A percentile compares a stretch with the other conserved stretches of the same genome.
phyloP scores from a whole-genome alignment of 768 basidiomycete genomes.

The Mycena rosella region DNA sequence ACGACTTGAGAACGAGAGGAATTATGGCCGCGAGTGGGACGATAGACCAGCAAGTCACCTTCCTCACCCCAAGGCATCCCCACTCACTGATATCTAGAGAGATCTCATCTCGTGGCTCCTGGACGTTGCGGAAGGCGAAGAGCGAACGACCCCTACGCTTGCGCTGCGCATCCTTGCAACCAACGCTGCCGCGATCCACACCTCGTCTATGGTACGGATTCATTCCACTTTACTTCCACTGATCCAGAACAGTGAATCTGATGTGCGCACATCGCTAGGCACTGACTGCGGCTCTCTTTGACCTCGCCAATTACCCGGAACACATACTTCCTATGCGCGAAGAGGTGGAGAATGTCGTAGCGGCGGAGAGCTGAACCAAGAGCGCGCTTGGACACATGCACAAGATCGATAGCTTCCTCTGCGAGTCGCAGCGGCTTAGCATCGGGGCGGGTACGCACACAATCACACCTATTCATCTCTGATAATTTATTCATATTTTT shows the following conservation, averaged over 20 bases:
- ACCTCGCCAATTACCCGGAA: slow-evolving; percentile 38
- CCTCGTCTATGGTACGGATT: not conserved
- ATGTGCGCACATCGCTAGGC: slow-evolving; percentile 1
- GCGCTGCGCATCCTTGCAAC: not conserved
- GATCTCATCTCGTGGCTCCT: slow-evolving; percentile 8
- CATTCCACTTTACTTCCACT: not conserved
- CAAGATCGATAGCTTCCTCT: slow-evolving; percentile 36
- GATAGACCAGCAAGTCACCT: slow-evolving; percentile 46
- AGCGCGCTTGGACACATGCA: slow-evolving; percentile 45
- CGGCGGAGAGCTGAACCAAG: slow-evolving; percentile 50
- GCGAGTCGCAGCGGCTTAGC: slow-evolving; percentile 43
- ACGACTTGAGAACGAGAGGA: slow-evolving; percentile 38
- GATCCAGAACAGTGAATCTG: not conserved
- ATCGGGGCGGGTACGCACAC: no score
- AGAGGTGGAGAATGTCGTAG: slow-evolving; percentile 42
- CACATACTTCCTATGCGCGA: slow-evolving; percentile 40
- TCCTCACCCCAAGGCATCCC: not conserved
- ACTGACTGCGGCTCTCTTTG: slow-evolving; percentile 36
- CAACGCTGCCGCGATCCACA: slow-evolving; percentile 5
- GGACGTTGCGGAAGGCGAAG: slow-evolving; percentile 33
- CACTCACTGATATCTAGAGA: not conserved
- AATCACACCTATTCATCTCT: no score
- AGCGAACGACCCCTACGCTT: slow-evolving; percentile 39
- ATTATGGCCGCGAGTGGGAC: slow-evolving; percentile 42
- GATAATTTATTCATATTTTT: no score